phyloP scores from a whole-genome alignment of 2,329 filamentous ascomycete species.

The Fusarium duplospermum region DNA sequence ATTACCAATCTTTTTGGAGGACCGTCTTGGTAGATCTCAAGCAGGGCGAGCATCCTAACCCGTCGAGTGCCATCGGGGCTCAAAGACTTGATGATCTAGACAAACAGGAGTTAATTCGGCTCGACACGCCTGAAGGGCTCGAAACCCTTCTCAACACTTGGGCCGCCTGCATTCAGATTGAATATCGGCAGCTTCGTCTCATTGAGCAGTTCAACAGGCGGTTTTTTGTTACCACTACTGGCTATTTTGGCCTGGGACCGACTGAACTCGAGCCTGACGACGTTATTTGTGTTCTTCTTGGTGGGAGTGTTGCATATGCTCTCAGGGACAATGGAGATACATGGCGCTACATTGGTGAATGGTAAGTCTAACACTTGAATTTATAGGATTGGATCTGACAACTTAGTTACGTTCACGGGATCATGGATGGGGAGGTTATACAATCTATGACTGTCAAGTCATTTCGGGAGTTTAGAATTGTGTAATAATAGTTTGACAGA shows the following conservation, averaged over 20 bases:
- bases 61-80: not conserved
- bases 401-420: not conserved
- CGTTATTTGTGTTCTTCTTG: not conserved
- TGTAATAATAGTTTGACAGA: not conserved
- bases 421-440: not conserved
- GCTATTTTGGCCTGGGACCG: not conserved
- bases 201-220: conserved; percentile 14
- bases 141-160: not conserved
- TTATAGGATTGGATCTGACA: not conserved
- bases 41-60: not conserved
- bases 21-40: conserved; percentile 8
- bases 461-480: not conserved
- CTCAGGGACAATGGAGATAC: not conserved
- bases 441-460: not conserved
- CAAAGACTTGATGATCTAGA: conserved; percentile 2
- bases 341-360: conserved; percentile 15
- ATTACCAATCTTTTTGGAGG: conserved; percentile 1
- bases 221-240: not conserved
- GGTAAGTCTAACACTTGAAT: not conserved
- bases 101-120: not conserved
- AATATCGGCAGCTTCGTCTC: conserved; percentile 1
- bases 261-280: not conserved
- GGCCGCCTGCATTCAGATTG: not conserved
- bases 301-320: not conserved
- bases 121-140: not conserved